Evolutionary conservation across 768 basidiomycete species (phyloP), one percentile per base, ranked within the genome.

Genomic region (Trametopsis cervina): DNA sequence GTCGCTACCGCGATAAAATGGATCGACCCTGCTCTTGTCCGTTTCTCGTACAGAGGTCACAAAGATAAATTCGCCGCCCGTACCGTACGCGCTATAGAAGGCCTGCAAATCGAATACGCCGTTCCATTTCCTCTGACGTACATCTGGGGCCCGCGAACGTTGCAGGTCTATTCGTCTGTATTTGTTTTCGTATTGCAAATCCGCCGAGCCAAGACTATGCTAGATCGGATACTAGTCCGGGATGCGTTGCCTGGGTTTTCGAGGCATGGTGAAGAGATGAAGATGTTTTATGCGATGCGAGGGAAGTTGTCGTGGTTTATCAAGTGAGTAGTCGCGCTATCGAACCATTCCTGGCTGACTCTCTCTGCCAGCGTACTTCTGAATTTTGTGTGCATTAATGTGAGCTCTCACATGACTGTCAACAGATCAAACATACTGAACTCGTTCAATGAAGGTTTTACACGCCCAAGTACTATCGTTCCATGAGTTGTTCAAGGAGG

Each of bases 271-370:
- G 27, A 65, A 18, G 79, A 81, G 44, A 48, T 84, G 57, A 89
- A 87, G 65, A 72, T 72, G 12, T 81, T 90, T 55, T 88, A 87
- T 60, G 84, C 83, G 0, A 76, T 89, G 72, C 68, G 88, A 52
- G 79, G 81, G 54, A 80, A 83, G 47, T 56, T 92, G 50, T 83
- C 84, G 49, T 92, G 89, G 89, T 86, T 90, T 55, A 75, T 86
- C 61, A 89, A 86, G 89, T 89, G 58, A 56, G 84, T 73, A n/a
- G 7, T 9, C 21, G 10, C 15, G 10, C 41, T 39, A 5, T 26
- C 21, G 23, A 38, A 24, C n/a, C 12, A 12, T 23, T 18, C 27
- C 42, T 7, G 29, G 18, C 21, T 20, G 18, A 27, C n/a, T 22
- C 27, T 43, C 6, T n/a, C n/a, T n/a, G n/a, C n/a, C 21, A 18